These are phyloP conservation scores for Kwoniella sp. DNA, from an alignment of 768 basidiomycete species.

Conservation along the genomic window DNA sequence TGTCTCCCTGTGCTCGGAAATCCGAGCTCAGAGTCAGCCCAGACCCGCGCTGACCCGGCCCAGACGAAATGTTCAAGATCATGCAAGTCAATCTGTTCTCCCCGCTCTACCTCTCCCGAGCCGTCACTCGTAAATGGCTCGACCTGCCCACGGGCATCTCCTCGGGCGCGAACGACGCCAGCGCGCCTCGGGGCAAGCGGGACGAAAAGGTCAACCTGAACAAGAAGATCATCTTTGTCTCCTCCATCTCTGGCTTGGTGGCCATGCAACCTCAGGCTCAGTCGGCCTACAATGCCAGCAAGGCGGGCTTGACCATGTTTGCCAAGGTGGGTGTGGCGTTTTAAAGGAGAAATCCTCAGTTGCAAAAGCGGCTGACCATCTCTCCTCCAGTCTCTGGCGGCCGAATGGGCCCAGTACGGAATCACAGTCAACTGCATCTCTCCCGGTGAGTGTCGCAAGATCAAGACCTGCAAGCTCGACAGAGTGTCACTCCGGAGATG, in stretches of 20 bases:
- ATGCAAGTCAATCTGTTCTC: constrained; percentile 45
- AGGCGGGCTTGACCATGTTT: neutral
- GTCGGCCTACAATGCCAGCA: constrained; percentile 33
- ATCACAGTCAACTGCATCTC: constrained; percentile 46
- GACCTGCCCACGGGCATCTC: constrained; percentile 19
- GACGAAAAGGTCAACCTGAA: constrained; percentile 22
- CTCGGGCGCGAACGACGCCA: neutral
- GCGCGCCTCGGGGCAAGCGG: constrained; percentile 3
- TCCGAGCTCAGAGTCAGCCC: neutral
- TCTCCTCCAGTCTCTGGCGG: constrained; percentile 32
- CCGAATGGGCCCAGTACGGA: constrained; percentile 48
- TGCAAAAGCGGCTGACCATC: too few species aligned
- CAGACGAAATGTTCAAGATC: constrained; percentile 11
- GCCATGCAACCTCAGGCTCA: constrained; percentile 49
- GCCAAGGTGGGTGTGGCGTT: neutral
- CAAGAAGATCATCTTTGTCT: constrained; percentile 46
- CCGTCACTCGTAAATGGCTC: constrained; percentile 43
- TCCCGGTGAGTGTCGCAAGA: constrained; percentile 26
- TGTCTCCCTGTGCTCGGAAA: neutral
- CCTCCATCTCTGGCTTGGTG: constrained; percentile 44
- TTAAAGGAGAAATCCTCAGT: too few species aligned
- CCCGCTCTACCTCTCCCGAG: constrained; percentile 45
- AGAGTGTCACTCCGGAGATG: neutral
- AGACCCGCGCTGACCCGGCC: neutral
- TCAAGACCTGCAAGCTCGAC: neutral